Evolutionary conservation across 257 asterid genomes (phyloP).

Genomic region (Cynanchum wilfordii): DNA sequence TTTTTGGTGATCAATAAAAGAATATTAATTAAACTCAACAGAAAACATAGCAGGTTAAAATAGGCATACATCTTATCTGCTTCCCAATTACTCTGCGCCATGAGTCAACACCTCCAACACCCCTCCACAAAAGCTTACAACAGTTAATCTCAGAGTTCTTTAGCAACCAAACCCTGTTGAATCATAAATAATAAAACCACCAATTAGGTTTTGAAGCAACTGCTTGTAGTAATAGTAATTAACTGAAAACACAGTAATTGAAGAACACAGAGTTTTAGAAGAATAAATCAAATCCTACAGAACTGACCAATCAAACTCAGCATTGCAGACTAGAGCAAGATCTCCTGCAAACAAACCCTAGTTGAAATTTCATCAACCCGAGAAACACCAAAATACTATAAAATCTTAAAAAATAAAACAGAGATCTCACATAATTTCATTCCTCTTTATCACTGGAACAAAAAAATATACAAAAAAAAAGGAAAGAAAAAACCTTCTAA

Average conservation of each 20-base stretch:
- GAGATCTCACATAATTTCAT: conserved; percentile 21
- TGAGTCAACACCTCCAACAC: conserved; percentile 26
- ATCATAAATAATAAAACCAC: conserved; percentile 2
- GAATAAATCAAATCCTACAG: conserved; percentile 28
- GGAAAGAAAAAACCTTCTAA: not conserved
- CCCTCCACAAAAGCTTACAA: conserved; percentile 17
- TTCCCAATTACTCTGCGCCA: conserved; percentile 99
- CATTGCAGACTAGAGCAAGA: conserved; percentile 49
- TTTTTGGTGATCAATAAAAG: not conserved
- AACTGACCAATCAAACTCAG: conserved; percentile 46
- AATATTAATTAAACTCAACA: not conserved
- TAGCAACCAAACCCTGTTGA: conserved; percentile 28
- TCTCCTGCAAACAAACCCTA: conserved; percentile 43
- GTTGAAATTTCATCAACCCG: conserved; percentile 23
- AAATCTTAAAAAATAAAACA: conserved; percentile 11
- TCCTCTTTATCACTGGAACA: conserved; percentile 2
- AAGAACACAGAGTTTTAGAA: not conserved
- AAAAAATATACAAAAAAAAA: not conserved
- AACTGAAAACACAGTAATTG: not conserved
- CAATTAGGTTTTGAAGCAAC: not conserved
- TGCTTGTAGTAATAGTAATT: conserved; percentile 13
- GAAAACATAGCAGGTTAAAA: conserved; percentile 6
- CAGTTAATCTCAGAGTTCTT: conserved; percentile 24
- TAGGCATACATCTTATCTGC: conserved; percentile 85
- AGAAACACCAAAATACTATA: conserved; percentile 14